phyloP scores from a whole-genome alignment of 2,329 filamentous ascomycete genomes.

The Neofusicoccum umdonicola region DNA sequence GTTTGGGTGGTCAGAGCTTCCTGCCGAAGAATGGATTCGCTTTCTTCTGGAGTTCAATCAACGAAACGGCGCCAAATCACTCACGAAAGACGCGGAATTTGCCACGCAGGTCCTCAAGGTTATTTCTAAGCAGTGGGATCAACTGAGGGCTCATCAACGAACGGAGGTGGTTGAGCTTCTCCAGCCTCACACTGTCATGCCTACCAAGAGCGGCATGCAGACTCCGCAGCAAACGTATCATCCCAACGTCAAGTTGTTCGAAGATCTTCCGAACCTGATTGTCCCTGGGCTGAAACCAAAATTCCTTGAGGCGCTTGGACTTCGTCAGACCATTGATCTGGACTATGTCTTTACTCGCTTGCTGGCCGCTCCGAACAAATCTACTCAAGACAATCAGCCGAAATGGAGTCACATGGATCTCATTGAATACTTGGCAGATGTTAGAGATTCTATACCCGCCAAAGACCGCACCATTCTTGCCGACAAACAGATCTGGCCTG shows the following conservation, averaged over 20 bases:
- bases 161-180: slow-evolving; percentile 64
- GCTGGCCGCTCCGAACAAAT: slow-evolving; percentile 5
- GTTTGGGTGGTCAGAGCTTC: slow-evolving; percentile 82
- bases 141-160: slow-evolving; percentile 65
- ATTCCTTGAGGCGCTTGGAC: slow-evolving; percentile 76
- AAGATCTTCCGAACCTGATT: slow-evolving; percentile 81
- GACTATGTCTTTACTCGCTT: slow-evolving; percentile 90
- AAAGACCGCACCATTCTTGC: slow-evolving; percentile 54
- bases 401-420: slow-evolving; percentile 92
- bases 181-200: slow-evolving; percentile 70
- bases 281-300: slow-evolving; percentile 82
- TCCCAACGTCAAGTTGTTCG: slow-evolving; percentile 87
- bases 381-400: slow-evolving; percentile 35
- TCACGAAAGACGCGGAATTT: slow-evolving; percentile 69
- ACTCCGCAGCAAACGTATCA: slow-evolving; percentile 87
- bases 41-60: slow-evolving; percentile 42
- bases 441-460: slow-evolving; percentile 80
- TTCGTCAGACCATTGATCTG: slow-evolving; percentile 92
- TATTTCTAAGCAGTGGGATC: slow-evolving; percentile 87
- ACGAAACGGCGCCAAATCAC: slow-evolving; percentile 53
- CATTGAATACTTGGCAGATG: slow-evolving; percentile 89
- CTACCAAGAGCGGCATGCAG: slow-evolving; percentile 87
- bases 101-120: slow-evolving; percentile 74
- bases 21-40: slow-evolving; percentile 78
- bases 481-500: slow-evolving; percentile 44